Conservation (phyloP, 306 rosid genomes). For the Corylus heterophylla region DNA sequence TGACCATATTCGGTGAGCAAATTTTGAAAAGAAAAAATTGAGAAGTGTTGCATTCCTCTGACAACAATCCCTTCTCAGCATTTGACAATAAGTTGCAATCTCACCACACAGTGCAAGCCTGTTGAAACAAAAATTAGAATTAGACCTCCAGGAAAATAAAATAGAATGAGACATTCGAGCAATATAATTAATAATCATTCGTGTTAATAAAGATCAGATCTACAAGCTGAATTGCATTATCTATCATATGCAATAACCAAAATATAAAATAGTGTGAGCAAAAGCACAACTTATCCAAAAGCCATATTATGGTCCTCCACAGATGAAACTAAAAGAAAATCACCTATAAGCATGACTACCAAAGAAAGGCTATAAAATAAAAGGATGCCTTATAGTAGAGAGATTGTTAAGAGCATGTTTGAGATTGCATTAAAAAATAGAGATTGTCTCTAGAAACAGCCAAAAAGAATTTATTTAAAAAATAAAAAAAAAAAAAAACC, state of each 20-base stretch:
- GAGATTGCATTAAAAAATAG: too few species aligned
- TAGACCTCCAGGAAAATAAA: slow-evolving; percentile 25
- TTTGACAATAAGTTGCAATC: slow-evolving; percentile 36
- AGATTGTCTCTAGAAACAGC: too few species aligned
- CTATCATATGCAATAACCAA: neutral
- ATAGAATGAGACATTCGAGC: neutral
- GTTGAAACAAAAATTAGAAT: slow-evolving; percentile 32
- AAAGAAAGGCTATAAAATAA: neutral
- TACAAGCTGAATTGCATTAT: neutral
- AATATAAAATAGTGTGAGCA: neutral
- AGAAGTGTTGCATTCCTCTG: neutral
- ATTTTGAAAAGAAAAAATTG: too few species aligned
- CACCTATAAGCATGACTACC: neutral
- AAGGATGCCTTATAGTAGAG: neutral
- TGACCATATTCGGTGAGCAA: too few species aligned
- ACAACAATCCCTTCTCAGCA: slow-evolving; percentile 29
- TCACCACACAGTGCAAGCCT: slow-evolving; percentile 33
- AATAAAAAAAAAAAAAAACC: too few species aligned
- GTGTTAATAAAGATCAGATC: neutral
- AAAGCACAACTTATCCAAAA: neutral
- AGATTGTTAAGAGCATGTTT: neutral
- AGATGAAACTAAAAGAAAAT: neutral
- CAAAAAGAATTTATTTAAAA: too few species aligned
- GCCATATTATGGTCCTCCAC: neutral
- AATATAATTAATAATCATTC: neutral